These are phyloP conservation scores for Pleurotus tuoliensis DNA, from an alignment of 768 basidiomycete species.

Conservation along the genomic window DNA sequence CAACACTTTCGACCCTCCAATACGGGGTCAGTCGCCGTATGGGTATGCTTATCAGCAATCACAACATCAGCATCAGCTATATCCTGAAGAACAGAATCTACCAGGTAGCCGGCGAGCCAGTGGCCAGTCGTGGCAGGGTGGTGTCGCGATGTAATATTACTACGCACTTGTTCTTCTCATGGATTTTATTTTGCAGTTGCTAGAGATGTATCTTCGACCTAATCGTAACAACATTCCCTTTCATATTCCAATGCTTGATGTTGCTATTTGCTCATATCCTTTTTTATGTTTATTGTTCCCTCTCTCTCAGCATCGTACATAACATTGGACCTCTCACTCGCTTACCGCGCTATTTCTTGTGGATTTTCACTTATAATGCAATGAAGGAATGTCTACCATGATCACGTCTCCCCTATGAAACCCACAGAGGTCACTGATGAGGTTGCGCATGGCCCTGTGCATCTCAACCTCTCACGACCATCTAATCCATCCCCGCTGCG, in stretches of 20 bases:
- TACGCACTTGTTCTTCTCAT: not conserved
- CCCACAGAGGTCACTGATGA: too few relatives aligned
- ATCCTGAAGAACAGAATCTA: not conserved
- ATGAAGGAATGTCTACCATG: too few relatives aligned
- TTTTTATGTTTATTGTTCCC: conserved; percentile 9
- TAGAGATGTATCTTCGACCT: conserved; percentile 8
- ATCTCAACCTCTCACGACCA: too few relatives aligned
- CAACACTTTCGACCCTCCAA: conserved; percentile 19
- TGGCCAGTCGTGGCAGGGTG: conserved; percentile 10
- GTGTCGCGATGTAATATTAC: conserved; percentile 8
- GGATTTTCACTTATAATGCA: not conserved
- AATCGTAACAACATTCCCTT: conserved; percentile 2
- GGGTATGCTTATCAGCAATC: conserved; percentile 4
- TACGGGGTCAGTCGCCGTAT: conserved; percentile 6
- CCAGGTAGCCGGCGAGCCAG: conserved; percentile 7
- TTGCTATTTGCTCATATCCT: conserved; percentile 9
- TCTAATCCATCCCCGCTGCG: too few relatives aligned
- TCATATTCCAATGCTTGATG: not conserved
- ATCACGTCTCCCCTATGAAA: too few relatives aligned
- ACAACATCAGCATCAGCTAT: not conserved
- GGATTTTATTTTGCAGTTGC: conserved; percentile 7
- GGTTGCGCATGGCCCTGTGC: too few relatives aligned
- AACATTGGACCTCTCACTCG: conserved; percentile 3
- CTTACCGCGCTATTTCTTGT: not conserved
- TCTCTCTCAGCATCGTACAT: conserved; percentile 10